Evolutionary conservation across 176 grass and related monocot genomes (phyloP).

Genomic region (Aechmea fasciata): DNA sequence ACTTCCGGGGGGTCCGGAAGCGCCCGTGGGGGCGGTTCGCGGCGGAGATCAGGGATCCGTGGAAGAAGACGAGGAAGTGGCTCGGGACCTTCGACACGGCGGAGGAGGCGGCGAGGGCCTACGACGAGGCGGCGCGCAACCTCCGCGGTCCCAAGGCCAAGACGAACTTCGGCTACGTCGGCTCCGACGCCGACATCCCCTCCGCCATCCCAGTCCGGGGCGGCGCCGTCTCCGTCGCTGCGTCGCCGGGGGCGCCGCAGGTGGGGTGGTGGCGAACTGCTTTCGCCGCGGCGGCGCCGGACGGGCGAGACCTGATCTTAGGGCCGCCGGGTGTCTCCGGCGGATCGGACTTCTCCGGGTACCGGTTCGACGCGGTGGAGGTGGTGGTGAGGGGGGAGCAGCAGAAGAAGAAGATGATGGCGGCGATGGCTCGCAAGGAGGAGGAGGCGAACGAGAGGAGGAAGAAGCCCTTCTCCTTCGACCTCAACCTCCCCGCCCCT

Average conservation of each 20-base stretch:
- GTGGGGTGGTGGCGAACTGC: background rate
- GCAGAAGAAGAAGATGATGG: background rate
- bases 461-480: constrained; percentile 1
- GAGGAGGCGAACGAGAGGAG: background rate
- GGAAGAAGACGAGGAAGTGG: constrained; percentile 27
- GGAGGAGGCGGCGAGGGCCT: constrained; percentile 25
- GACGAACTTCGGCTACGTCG: constrained; percentile 18
- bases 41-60: constrained; percentile 22
- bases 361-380: background rate
- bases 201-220: background rate
- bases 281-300: background rate
- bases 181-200: background rate
- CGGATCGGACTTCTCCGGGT: constrained; percentile 14
- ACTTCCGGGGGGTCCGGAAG: constrained; percentile 21
- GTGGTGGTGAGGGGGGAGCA: background rate
- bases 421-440: background rate
- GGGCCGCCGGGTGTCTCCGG: background rate
- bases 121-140: constrained; percentile 20
- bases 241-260: background rate
- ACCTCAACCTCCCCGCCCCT: constrained; percentile 11
- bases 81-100: constrained; percentile 27
- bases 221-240: background rate
- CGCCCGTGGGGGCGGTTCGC: constrained; percentile 24
- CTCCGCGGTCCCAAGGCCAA: constrained; percentile 20
- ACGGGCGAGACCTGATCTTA: constrained; percentile 9